These are phyloP conservation scores for Shiraia bambusicola DNA, from an alignment of 2,329 filamentous ascomycete genomes.

Conservation along the genomic window DNA sequence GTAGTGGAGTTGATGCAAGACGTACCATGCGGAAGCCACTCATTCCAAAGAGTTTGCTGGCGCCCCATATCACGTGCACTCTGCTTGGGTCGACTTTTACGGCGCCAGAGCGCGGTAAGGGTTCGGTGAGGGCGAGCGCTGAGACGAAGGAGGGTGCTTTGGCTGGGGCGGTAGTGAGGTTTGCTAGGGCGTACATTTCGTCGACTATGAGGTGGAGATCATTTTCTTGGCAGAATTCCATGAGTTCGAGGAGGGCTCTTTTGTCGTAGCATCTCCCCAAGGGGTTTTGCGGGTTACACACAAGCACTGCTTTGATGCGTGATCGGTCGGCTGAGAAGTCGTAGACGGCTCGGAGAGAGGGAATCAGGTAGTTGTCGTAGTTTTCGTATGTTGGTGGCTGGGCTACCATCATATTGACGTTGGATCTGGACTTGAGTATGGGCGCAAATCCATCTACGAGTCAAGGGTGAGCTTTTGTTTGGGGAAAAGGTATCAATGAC, in stretches of 20 bases:
- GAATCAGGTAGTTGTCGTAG: slow-evolving; percentile 35
- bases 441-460: slow-evolving; percentile 24
- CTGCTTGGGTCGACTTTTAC: slow-evolving; percentile 37
- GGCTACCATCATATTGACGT: slow-evolving; percentile 29
- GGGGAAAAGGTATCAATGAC: slow-evolving; percentile 3
- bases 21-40: slow-evolving; percentile 33
- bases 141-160: slow-evolving; percentile 24
- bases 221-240: slow-evolving; percentile 38
- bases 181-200: slow-evolving; percentile 26
- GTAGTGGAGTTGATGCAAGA: not conserved
- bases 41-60: slow-evolving; percentile 34
- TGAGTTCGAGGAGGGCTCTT: slow-evolving; percentile 27
- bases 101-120: slow-evolving; percentile 27
- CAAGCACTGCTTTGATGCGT: slow-evolving; percentile 33
- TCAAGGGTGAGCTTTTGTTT: slow-evolving; percentile 1
- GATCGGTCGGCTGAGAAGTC: slow-evolving; percentile 29
- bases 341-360: slow-evolving; percentile 34
- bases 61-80: slow-evolving; percentile 36
- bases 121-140: slow-evolving; percentile 30
- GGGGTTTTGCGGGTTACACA: slow-evolving; percentile 35
- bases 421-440: slow-evolving; percentile 21
- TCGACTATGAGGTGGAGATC: slow-evolving; percentile 34
- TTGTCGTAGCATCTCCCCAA: slow-evolving; percentile 29
- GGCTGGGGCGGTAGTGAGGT: slow-evolving; percentile 8
- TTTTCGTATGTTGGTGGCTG: slow-evolving; percentile 32